phyloP scores from a whole-genome alignment of 768 basidiomycete species.

The Serendipita sp. region DNA sequence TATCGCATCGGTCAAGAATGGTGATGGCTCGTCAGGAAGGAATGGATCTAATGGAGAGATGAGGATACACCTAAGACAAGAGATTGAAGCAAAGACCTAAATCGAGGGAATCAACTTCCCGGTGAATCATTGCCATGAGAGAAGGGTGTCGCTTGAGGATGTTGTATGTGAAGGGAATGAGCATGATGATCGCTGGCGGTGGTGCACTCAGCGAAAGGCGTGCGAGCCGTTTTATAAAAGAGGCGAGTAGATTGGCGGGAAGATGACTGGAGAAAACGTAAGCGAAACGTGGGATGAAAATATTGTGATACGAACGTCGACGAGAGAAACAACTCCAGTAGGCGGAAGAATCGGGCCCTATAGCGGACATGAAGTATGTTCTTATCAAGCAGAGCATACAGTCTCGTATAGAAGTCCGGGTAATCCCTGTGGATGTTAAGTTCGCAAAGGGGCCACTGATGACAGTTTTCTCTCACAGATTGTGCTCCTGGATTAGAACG shows the following conservation, averaged over 20 bases:
- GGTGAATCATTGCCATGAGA: conserved; percentile 87
- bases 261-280: conserved; percentile 43
- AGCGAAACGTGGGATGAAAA: not conserved
- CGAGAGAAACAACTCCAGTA: conserved; percentile 78
- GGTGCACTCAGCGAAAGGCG: conserved; percentile 72
- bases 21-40: conserved; percentile 46
- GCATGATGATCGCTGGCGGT: conserved; percentile 77
- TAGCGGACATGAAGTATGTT: conserved; percentile 84
- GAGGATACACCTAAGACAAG: not conserved
- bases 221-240: conserved; percentile 84
- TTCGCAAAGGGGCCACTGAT: conserved; percentile 4
- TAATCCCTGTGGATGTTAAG: conserved; percentile 51
- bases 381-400: conserved; percentile 79
- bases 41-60: conserved; percentile 44
- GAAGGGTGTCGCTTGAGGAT: conserved; percentile 81
- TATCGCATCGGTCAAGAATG: conserved; percentile 60
- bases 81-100: conserved; percentile 6
- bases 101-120: conserved; percentile 18
- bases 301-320: conserved; percentile 51
- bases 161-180: conserved; percentile 90
- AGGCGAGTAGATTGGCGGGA: conserved; percentile 79
- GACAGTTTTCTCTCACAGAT: conserved; percentile 45
- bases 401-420: conserved; percentile 81
- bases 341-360: conserved; percentile 85
- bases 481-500: conserved; percentile 80